Evolutionary conservation across 495 filamentous ascomycete genomes (phyloP).

Genomic region (Bombardia bombarda): DNA sequence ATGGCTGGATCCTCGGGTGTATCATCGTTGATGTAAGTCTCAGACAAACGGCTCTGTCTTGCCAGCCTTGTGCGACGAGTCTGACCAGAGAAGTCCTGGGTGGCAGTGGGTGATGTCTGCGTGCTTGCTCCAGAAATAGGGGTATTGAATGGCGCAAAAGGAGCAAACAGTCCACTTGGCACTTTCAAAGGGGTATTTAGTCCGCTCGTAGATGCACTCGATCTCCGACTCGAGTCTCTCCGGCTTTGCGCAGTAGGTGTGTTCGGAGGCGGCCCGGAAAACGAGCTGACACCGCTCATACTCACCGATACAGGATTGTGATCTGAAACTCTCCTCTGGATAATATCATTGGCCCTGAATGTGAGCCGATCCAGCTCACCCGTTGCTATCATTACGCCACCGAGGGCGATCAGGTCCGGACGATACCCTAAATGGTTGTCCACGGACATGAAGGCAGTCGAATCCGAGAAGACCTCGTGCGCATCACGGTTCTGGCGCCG

Average conservation of each 20-base stretch:
- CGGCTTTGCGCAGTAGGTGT: slow-evolving; percentile 3
- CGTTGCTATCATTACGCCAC: slow-evolving; percentile 19
- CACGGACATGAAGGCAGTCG: not conserved
- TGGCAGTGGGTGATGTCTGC: not conserved
- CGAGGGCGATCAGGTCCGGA: slow-evolving; percentile 10
- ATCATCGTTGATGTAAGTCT: not conserved
- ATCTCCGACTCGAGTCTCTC: not conserved
- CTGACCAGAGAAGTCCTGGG: not conserved
- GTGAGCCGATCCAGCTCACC: slow-evolving; percentile 15
- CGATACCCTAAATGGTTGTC: slow-evolving; percentile 1
- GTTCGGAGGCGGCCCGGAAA: not conserved
- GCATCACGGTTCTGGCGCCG: slow-evolving; percentile 7
- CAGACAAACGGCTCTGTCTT: slow-evolving; percentile 1
- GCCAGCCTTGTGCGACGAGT: not conserved
- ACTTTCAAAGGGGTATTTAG: not conserved
- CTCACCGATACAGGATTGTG: not conserved
- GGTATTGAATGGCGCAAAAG: slow-evolving; percentile 9
- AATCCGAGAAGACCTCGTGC: not conserved
- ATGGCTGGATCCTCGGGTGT: not conserved
- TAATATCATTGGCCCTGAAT: slow-evolving; percentile 4
- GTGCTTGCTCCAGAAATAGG: not conserved
- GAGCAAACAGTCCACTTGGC: slow-evolving; percentile 1
- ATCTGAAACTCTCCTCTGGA: not conserved
- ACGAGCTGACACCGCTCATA: not conserved
- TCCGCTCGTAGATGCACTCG: not conserved